These are phyloP conservation scores for Tuber melanosporum DNA, from an alignment of 495 filamentous ascomycete species.

Conservation along the genomic window DNA sequence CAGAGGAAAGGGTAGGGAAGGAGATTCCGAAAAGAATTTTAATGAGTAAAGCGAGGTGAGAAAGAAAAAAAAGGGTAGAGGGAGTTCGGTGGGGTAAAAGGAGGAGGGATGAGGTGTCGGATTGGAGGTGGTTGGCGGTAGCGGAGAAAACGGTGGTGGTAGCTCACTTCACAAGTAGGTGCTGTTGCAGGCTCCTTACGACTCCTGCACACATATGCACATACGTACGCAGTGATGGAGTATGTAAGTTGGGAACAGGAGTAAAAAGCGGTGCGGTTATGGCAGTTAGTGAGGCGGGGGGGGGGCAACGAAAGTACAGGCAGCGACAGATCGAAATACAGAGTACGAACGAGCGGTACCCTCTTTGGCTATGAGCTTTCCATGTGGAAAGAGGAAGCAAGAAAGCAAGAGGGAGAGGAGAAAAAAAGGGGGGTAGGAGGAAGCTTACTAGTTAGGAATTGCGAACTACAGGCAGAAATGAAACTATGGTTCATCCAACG, in stretches of 20 bases:
- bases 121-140: slow-evolving; percentile 37
- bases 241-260: background rate
- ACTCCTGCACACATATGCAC: background rate
- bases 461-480: background rate
- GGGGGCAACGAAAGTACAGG: background rate
- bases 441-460: background rate
- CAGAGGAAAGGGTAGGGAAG: slow-evolving; percentile 33
- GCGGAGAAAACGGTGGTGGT: slow-evolving; percentile 4
- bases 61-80: slow-evolving; percentile 26
- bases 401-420: background rate
- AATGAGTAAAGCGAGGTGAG: slow-evolving; percentile 30
- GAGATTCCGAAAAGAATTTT: slow-evolving; percentile 19
- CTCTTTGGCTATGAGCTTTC: background rate
- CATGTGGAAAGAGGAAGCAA: background rate
- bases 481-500: slow-evolving; percentile 1
- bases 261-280: background rate
- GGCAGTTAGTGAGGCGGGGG: background rate
- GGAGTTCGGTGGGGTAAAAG: slow-evolving; percentile 39
- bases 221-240: slow-evolving; percentile 1
- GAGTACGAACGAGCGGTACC: background rate
- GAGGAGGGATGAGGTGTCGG: slow-evolving; percentile 40
- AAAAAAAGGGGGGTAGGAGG: background rate
- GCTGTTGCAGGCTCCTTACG: slow-evolving; percentile 3
- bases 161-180: slow-evolving; percentile 2
- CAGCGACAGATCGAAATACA: background rate